Base-by-base conservation (phyloP, 768 basidiomycete species). In the Boletus rubescentipes region DNA sequence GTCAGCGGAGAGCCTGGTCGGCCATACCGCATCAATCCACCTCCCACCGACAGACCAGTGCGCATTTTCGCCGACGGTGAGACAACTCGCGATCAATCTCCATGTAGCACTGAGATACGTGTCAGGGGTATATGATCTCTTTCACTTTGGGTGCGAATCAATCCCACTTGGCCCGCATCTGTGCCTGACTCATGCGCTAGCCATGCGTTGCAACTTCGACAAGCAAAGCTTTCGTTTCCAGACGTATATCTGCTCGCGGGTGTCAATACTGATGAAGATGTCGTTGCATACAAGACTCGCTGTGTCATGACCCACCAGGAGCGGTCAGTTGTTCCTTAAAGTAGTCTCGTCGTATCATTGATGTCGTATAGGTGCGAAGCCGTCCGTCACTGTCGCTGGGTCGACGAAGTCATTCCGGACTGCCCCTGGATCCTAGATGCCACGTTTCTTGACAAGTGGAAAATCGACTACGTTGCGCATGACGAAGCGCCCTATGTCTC, bases 391-490 rank as follows among this genome's bases (percentile, higher is more conserved):
- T 95, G 95, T 68, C 83, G 92, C 51, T 99, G 96, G 96, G 93
- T 94, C 1, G 93, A 97, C 67, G 89, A 98, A 71, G 87, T 99
- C 43, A 77, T 97, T 21, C 81, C 91, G 6, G 89, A 92, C 36
- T 90, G 89, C 3, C 97, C 97, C 2, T 98, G 96, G 97, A 76
- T 92, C 37, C 77, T 98, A 54, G 84, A 87, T 60, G 77, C 87
- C 51, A 85, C 79, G 0, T 99, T 97, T 68, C 59, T 98, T 21
- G 81, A 90, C 41, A 87, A 87, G 70, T 85, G 90, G 69, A 69
- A 87, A 70, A 96, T 99, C 58, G 97, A 99, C 69, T 99, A 98
- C 63, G 88, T 98, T 42, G 95, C 95, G 3, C 97, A 99, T 63
- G 97, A 99, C 64, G 95, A 98, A 64, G 84, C 81, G 48, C 91